phyloP scores from a whole-genome alignment of 345 rosid species.

The Citrus medica region DNA sequence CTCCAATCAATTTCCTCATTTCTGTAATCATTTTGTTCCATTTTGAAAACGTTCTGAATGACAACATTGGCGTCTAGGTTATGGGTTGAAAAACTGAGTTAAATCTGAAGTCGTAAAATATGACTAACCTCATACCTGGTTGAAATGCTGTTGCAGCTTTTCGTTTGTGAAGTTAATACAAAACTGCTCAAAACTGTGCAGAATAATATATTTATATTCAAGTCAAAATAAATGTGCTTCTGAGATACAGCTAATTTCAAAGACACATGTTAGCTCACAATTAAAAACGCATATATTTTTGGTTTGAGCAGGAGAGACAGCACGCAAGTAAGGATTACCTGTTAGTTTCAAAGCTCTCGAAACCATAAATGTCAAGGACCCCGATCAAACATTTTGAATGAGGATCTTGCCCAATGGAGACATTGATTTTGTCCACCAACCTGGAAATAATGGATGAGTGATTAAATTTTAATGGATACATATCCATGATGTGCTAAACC shows the following conservation, averaged over 20 bases:
- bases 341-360: conserved; percentile 81
- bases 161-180: conserved; percentile 93
- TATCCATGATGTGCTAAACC: not conserved
- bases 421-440: conserved; percentile 79
- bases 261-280: not conserved
- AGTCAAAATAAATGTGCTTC: conserved; percentile 1
- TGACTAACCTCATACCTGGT: conserved; percentile 80
- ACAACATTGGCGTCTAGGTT: conserved; percentile 26
- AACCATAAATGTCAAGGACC: conserved; percentile 90
- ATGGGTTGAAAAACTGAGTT: conserved; percentile 16
- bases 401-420: conserved; percentile 75
- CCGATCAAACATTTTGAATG: conserved; percentile 66
- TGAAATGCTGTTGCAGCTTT: conserved; percentile 97
- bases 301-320: not conserved
- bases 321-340: conserved; percentile 46
- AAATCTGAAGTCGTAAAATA: conserved; percentile 25
- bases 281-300: not conserved
- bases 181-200: conserved; percentile 84
- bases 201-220: not conserved
- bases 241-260: not conserved
- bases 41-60: conserved; percentile 84
- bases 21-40: conserved; percentile 74
- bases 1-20: conserved; percentile 89
- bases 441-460: conserved; percentile 33
- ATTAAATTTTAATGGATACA: not conserved